A percentile compares a stretch with the other conserved stretches of the same genome.
Conservation (phyloP, 2,329 filamentous ascomycete genomes). For the Coniochaeta hoffmannii region DNA sequence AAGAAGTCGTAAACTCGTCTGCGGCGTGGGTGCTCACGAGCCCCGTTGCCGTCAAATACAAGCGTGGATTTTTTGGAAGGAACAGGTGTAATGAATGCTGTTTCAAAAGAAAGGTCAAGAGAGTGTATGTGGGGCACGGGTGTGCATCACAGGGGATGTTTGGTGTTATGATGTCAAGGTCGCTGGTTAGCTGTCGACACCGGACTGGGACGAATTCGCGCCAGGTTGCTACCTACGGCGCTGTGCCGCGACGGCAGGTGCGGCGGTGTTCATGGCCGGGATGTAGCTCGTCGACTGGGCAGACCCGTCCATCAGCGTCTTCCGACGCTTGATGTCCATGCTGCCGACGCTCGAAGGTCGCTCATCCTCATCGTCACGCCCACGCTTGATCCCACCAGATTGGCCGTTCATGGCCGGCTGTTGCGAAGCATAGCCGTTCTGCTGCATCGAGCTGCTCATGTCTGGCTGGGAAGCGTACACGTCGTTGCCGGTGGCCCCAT, state of each 20-base stretch:
- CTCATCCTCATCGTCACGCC: slow-evolving; percentile 36
- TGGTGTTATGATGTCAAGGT: not conserved
- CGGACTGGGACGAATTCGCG: not conserved
- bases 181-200: not conserved
- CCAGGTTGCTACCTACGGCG: slow-evolving; percentile 15
- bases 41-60: slow-evolving; percentile 2
- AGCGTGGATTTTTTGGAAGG: not conserved
- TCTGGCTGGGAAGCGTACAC: slow-evolving; percentile 63
- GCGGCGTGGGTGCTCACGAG: not conserved
- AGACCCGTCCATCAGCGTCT: slow-evolving; percentile 17
- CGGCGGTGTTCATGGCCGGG: slow-evolving; percentile 13
- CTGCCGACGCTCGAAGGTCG: slow-evolving; percentile 19
- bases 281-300: not conserved
- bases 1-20: slow-evolving; percentile 5
- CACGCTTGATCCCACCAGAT: slow-evolving; percentile 31
- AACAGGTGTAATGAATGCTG: not conserved
- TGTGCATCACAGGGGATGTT: not conserved
- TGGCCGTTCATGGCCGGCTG: slow-evolving; percentile 60
- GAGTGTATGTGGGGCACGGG: slow-evolving; percentile 18
- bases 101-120: slow-evolving; percentile 1
- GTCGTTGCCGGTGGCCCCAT: slow-evolving; percentile 59
- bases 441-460: slow-evolving; percentile 43
- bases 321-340: slow-evolving; percentile 26
- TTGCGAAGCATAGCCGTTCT: slow-evolving; percentile 58
- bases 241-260: slow-evolving; percentile 18